Conservation (phyloP, 2,329 filamentous ascomycete genomes). For the Elsinoe necatrix region DNA sequence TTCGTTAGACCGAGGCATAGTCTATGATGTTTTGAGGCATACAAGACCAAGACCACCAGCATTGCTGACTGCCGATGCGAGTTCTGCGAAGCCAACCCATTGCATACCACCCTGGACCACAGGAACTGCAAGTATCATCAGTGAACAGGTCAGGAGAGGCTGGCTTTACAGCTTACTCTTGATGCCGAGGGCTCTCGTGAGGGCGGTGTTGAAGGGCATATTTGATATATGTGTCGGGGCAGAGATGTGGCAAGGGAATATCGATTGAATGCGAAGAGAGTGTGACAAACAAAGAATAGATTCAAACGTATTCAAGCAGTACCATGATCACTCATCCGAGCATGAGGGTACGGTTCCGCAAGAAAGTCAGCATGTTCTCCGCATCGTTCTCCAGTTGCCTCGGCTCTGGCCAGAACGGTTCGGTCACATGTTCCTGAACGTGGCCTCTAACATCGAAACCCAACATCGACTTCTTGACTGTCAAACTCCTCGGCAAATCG, state of each 20-base stretch:
- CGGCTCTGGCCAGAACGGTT: constrained; percentile 1
- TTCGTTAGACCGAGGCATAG: constrained; percentile 9
- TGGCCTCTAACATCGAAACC: too few relatives aligned
- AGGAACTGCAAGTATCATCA: constrained; percentile 48
- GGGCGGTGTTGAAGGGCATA: constrained; percentile 58
- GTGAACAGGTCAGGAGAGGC: constrained; percentile 1
- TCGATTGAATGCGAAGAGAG: not conserved
- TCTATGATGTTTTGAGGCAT: constrained; percentile 13
- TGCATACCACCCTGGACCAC: constrained; percentile 83
- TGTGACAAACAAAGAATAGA: not conserved
- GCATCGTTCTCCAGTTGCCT: constrained; percentile 7
- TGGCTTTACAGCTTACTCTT: constrained; percentile 32
- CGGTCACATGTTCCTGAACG: constrained; percentile 10
- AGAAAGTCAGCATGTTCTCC: constrained; percentile 7
- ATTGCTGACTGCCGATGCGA: constrained; percentile 67
- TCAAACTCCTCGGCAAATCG: not conserved
- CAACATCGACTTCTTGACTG: not conserved
- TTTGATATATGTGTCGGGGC: not conserved
- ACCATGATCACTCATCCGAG: constrained; percentile 7
- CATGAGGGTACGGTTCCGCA: not conserved
- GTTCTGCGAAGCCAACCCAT: constrained; percentile 73
- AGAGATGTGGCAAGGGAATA: not conserved
- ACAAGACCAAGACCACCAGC: constrained; percentile 72
- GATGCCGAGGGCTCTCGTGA: constrained; percentile 54
- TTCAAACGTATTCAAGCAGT: not conserved